phyloP scores from a whole-genome alignment of 106 monocot species.

The Posidonia australis region DNA sequence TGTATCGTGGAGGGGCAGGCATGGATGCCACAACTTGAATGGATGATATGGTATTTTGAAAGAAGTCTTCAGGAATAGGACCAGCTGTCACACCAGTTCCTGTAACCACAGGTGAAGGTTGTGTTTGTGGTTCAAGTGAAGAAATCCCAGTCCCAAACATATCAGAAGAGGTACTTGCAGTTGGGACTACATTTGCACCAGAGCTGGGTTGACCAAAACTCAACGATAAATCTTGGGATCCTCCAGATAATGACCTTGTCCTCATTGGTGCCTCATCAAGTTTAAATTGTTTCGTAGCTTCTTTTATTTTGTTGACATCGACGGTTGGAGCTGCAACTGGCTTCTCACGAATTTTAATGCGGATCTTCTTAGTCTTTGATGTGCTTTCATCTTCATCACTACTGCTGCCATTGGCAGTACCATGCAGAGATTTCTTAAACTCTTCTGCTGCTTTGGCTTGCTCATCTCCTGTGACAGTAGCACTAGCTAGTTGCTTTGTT shows the following conservation, averaged over 20 bases:
- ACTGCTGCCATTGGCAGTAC: slow-evolving; percentile 62
- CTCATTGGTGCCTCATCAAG: slow-evolving; percentile 51
- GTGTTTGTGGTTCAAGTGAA: slow-evolving; percentile 10
- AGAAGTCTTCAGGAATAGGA: slow-evolving; percentile 97
- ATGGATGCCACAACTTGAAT: slow-evolving; percentile 58
- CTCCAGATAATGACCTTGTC: slow-evolving; percentile 52
- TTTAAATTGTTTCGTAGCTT: slow-evolving; percentile 75
- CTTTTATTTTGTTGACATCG: slow-evolving; percentile 90
- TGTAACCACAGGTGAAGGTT: slow-evolving; percentile 23
- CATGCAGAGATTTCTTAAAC: slow-evolving; percentile 81
- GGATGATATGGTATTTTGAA: slow-evolving; percentile 86
- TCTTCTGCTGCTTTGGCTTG: slow-evolving; percentile 93
- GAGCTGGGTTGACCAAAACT: slow-evolving; percentile 25
- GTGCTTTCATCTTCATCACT: slow-evolving; percentile 84
- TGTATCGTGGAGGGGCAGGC: slow-evolving; percentile 35
- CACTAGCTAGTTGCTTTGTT: slow-evolving; percentile 38
- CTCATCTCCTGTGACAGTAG: slow-evolving; percentile 41
- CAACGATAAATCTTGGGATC: slow-evolving; percentile 44
- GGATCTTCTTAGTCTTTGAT: slow-evolving; percentile 64
- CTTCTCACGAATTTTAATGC: slow-evolving; percentile 70
- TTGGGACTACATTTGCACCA: slow-evolving; percentile 1
- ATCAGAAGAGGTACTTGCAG: slow-evolving; percentile 19
- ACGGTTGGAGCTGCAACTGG: slow-evolving; percentile 43
- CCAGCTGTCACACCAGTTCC: slow-evolving; percentile 61
- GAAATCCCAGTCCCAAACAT: slow-evolving; percentile 45